These are phyloP conservation scores for Monosporozyma servazzii DNA, from an alignment of 805 yeast genomes.

Conservation along the genomic window DNA sequence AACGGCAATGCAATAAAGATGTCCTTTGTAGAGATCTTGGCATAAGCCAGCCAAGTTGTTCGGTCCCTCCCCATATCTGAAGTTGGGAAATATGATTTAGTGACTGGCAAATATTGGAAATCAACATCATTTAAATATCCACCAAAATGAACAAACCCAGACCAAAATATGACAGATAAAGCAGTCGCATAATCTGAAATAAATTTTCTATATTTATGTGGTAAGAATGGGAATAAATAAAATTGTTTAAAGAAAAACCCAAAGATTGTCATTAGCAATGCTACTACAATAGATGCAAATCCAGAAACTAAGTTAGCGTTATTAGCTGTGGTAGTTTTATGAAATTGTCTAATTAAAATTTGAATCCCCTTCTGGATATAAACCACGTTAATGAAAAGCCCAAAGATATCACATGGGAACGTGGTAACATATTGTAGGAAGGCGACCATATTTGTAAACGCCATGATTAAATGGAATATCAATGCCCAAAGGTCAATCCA, in stretches of 20 bases:
- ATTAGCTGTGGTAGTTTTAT: conserved; percentile 2
- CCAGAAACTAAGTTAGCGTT: conserved; percentile 36
- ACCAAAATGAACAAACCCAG: conserved; percentile 90
- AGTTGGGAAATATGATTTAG: conserved; percentile 71
- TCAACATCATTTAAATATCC: conserved; percentile 52
- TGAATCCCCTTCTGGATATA: conserved; percentile 88
- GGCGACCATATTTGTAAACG: conserved; percentile 58
- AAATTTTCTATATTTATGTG: conserved; percentile 51
- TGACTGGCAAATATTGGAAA: conserved; percentile 58
- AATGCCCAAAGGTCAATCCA: conserved; percentile 92
- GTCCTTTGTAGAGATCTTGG: conserved; percentile 46
- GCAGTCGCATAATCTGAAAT: conserved; percentile 86
- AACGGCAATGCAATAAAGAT: conserved; percentile 89
- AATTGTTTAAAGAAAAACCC: conserved; percentile 58
- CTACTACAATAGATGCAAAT: conserved; percentile 65
- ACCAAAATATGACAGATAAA: conserved; percentile 72
- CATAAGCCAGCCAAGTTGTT: conserved; percentile 34
- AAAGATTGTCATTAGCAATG: conserved; percentile 64
- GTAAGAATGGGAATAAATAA: conserved; percentile 49
- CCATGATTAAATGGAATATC: conserved; percentile 67
- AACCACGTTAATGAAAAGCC: conserved; percentile 78
- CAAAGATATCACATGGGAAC: conserved; percentile 88
- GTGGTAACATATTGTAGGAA: conserved; percentile 63
- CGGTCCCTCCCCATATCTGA: conserved; percentile 19
- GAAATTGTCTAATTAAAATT: conserved; percentile 64